These are phyloP conservation scores for Cynanchum wilfordii DNA, from an alignment of 257 asterid genomes.

Conservation along the genomic window DNA sequence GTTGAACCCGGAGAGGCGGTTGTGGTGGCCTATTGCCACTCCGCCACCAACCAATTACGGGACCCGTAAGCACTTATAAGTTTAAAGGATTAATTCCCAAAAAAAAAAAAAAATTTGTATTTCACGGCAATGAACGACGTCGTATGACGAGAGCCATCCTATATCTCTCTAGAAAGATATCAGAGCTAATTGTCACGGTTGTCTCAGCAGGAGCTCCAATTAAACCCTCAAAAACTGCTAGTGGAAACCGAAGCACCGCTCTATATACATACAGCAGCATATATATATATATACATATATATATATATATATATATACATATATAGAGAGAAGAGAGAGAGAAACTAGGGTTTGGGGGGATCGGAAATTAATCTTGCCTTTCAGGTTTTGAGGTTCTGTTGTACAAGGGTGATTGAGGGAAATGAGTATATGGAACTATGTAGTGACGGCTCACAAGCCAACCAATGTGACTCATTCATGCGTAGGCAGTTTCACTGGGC, in stretches of 20 bases:
- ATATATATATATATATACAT: not conserved
- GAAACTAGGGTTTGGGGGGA: not conserved
- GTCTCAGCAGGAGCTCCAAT: not conserved
- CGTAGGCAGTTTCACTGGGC: constrained; percentile 94
- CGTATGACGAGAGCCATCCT: not conserved
- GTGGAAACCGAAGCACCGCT: not conserved
- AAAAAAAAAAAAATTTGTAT: no score
- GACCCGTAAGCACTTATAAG: no score
- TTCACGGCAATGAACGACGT: not conserved
- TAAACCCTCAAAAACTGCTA: not conserved
- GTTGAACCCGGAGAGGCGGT: no score
- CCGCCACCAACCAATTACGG: no score
- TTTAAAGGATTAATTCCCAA: no score
- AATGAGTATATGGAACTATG: constrained; percentile 97
- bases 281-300: no score
- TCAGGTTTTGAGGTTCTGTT: not conserved
- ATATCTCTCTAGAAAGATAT: not conserved
- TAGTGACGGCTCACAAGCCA: constrained; percentile 99
- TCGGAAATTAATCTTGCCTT: not conserved
- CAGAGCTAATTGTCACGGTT: not conserved
- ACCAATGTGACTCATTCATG: constrained; percentile 95
- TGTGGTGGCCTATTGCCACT: no score
- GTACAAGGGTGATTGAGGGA: not conserved
- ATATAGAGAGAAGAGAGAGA: not conserved
- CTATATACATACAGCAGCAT: not conserved